phyloP scores from a whole-genome alignment of 805 yeast genomes.

The Wickerhamiella bombiphila region DNA sequence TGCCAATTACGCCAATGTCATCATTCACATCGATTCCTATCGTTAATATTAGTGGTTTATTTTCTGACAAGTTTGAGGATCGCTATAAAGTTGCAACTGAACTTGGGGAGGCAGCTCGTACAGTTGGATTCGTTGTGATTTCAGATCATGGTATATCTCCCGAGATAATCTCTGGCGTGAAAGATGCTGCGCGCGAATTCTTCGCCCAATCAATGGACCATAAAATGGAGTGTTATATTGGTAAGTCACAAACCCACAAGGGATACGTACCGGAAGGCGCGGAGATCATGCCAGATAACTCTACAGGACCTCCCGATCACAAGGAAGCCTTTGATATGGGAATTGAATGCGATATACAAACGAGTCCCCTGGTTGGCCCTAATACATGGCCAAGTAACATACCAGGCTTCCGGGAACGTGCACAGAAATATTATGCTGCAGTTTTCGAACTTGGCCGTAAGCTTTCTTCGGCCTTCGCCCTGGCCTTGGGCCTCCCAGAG shows the following conservation, averaged over 20 bases:
- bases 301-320: slow-evolving; percentile 33
- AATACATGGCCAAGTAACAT: slow-evolving; percentile 36
- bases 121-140: slow-evolving; percentile 41
- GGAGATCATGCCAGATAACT: slow-evolving; percentile 1
- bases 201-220: slow-evolving; percentile 34
- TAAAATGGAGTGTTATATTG: slow-evolving; percentile 28
- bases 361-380: slow-evolving; percentile 35
- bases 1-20: no score
- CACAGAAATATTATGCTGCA: slow-evolving; percentile 30
- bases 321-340: slow-evolving; percentile 51
- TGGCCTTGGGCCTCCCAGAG: slow-evolving; percentile 36
- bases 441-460: slow-evolving; percentile 32
- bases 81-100: slow-evolving; percentile 12
- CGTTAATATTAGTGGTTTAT: slow-evolving; percentile 7
- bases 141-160: slow-evolving; percentile 24
- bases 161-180: slow-evolving; percentile 22
- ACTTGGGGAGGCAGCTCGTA: slow-evolving; percentile 33
- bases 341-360: slow-evolving; percentile 8
- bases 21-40: slow-evolving; percentile 3
- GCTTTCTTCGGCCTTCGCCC: slow-evolving; percentile 37
- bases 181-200: slow-evolving; percentile 27
- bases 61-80: slow-evolving; percentile 1
- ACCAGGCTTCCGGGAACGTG: slow-evolving; percentile 32
- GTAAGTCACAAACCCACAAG: slow-evolving; percentile 40
- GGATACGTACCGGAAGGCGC: slow-evolving; percentile 11